A percentile compares a stretch with the other conserved stretches of the same genome.
These are phyloP conservation scores for Pleomassaria siparia DNA, from an alignment of 2,329 filamentous ascomycete species.

Conservation along the genomic window DNA sequence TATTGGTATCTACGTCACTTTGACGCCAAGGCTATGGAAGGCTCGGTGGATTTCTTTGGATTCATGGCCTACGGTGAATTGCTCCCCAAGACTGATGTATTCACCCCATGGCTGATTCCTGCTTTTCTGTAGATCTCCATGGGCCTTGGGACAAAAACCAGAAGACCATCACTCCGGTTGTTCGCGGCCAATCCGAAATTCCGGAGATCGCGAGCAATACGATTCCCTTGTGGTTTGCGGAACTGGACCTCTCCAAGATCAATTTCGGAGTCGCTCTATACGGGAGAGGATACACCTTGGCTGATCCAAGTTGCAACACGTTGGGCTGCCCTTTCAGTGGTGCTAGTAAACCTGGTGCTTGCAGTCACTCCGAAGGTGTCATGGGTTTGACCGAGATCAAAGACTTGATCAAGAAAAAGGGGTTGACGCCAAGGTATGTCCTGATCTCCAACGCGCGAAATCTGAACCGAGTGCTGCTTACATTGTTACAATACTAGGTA, in stretches of 20 bases:
- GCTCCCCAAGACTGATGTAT: too few relatives aligned
- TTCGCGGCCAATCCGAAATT: conserved; percentile 47
- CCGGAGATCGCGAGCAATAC: conserved; percentile 50
- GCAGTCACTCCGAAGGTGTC: conserved; percentile 31
- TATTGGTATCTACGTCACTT: conserved; percentile 31
- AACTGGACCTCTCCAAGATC: conserved; percentile 46
- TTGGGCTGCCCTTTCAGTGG: conserved; percentile 13
- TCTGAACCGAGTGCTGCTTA: too few relatives aligned
- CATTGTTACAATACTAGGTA: too few relatives aligned
- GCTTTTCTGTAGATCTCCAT: too few relatives aligned
- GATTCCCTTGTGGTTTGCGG: conserved; percentile 45
- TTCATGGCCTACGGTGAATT: conserved; percentile 39
- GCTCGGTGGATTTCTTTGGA: conserved; percentile 33
- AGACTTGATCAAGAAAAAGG: conserved; percentile 22
- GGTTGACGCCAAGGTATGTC: conserved; percentile 19
- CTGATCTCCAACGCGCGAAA: too few relatives aligned
- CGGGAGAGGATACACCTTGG: conserved; percentile 36
- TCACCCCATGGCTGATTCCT: too few relatives aligned
- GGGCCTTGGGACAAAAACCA: not conserved
- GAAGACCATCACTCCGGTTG: too few relatives aligned
- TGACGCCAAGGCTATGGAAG: conserved; percentile 42
- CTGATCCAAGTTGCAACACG: conserved; percentile 14
- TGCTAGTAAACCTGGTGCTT: conserved; percentile 12
- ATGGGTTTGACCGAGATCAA: conserved; percentile 42
- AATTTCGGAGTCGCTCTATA: conserved; percentile 52